These are phyloP conservation scores for Cucurbitaria berberidis DNA, from an alignment of 2,329 filamentous ascomycete species.

Conservation along the genomic window DNA sequence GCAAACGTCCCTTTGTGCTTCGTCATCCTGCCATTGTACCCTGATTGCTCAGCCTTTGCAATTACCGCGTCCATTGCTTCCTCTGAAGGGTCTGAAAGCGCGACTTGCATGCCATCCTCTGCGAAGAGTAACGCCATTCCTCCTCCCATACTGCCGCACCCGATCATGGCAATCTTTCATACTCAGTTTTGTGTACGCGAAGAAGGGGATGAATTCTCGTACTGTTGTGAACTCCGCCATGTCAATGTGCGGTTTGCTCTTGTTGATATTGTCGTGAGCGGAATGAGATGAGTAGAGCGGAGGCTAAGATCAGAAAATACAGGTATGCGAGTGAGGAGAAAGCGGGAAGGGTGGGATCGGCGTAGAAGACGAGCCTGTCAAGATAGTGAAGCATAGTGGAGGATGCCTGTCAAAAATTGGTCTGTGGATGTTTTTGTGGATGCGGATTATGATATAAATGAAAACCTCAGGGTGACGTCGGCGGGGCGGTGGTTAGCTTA, in stretches of 20 bases:
- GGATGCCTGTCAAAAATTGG: conserved; percentile 4
- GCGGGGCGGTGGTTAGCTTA: conserved; percentile 10
- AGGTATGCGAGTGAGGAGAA: conserved; percentile 40
- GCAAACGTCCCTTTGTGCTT: conserved; percentile 47
- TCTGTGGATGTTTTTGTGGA: too few species aligned
- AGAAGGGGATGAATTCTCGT: conserved; percentile 5
- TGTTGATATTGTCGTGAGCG: conserved; percentile 24
- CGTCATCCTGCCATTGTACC: conserved; percentile 47
- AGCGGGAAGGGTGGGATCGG: conserved; percentile 38
- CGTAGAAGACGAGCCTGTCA: conserved; percentile 36
- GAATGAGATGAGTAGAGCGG: conserved; percentile 31
- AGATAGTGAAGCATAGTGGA: conserved; percentile 35
- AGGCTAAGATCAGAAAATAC: conserved; percentile 36
- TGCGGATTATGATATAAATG: background rate
- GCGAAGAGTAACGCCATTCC: conserved; percentile 65
- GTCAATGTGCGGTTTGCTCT: conserved; percentile 12
- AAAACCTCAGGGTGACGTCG: conserved; percentile 21
- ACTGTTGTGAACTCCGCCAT: conserved; percentile 36
- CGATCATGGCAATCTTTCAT: conserved; percentile 62
- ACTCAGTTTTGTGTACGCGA: conserved; percentile 3
- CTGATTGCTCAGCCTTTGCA: conserved; percentile 49
- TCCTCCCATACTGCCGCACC: conserved; percentile 66
- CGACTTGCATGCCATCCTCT: conserved; percentile 62
- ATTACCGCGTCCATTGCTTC: conserved; percentile 56
- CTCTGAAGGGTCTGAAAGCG: conserved; percentile 60